These are phyloP conservation scores for Mycena chlorophos DNA, from an alignment of 768 basidiomycete species.

Conservation along the genomic window DNA sequence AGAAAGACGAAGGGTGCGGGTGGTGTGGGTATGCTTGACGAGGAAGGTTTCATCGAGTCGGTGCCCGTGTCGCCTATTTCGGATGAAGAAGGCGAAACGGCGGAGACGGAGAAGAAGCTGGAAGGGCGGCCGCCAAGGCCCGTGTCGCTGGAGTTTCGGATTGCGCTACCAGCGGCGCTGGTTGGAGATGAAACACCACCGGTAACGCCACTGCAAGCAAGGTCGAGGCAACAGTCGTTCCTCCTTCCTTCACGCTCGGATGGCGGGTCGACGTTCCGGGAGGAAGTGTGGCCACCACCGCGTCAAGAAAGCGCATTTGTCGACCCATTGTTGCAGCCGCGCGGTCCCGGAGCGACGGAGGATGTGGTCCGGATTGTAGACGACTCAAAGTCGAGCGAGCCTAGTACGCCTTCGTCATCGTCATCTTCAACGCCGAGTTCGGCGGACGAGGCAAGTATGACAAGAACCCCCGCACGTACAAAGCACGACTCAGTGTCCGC, in stretches of 20 bases:
- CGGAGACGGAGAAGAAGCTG: too few species aligned
- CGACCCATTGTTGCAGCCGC: constrained; percentile 12
- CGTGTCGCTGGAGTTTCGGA: too few species aligned
- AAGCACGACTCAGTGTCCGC: not conserved
- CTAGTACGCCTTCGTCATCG: too few species aligned
- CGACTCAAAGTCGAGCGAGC: too few species aligned
- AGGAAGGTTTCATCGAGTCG: constrained; percentile 12
- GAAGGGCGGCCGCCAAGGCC: too few species aligned
- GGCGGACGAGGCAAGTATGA: not conserved
- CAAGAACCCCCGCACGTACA: not conserved
- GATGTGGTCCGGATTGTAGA: constrained; percentile 3
- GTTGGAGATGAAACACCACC: too few species aligned
- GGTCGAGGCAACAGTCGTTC: too few species aligned
- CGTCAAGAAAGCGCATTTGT: constrained; percentile 17
- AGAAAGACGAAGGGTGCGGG: constrained; percentile 11
- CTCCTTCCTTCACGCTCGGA: constrained; percentile 16
- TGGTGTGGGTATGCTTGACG: constrained; percentile 15
- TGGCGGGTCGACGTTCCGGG: constrained; percentile 17
- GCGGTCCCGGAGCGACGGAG: constrained; percentile 7
- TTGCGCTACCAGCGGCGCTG: too few species aligned
- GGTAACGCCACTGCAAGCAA: too few species aligned
- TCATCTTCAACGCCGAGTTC: not conserved
- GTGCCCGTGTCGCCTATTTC: not conserved
- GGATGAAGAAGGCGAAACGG: too few species aligned
- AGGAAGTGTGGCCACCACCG: constrained; percentile 21